phyloP scores from a whole-genome alignment of 2,329 filamentous ascomycete genomes.

The Tricladium varicosporioides region DNA sequence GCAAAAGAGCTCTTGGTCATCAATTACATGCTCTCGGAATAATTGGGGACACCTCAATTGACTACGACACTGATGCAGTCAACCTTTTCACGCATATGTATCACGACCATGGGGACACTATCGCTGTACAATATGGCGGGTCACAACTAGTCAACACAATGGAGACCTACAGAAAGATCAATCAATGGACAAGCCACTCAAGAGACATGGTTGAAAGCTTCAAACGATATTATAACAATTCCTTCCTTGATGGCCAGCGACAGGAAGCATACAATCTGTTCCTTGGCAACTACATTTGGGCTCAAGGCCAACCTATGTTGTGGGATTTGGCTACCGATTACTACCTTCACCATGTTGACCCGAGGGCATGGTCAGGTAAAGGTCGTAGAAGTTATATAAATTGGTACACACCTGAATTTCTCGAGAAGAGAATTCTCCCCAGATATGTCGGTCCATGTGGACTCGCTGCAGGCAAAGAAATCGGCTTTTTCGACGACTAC shows the following conservation, averaged over 20 bases:
- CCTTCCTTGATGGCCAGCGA: conserved; percentile 93
- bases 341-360: conserved; percentile 88
- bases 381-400: conserved; percentile 72
- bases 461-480: conserved; percentile 22
- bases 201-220: conserved; percentile 99
- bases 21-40: conserved; percentile 91
- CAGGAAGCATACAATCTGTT: conserved; percentile 99
- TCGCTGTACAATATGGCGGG: conserved; percentile 95
- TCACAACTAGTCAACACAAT: conserved; percentile 98
- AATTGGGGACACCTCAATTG: conserved; percentile 72
- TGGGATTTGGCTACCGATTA: conserved; percentile 97
- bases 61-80: conserved; percentile 93
- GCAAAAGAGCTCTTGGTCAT: conserved; percentile 86
- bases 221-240: conserved; percentile 98
- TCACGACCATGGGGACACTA: conserved; percentile 95
- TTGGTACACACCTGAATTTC: conserved; percentile 78
- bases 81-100: conserved; percentile 99
- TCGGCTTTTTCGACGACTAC: conserved; percentile 78
- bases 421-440: conserved; percentile 54
- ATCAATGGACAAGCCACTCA: conserved; percentile 97
- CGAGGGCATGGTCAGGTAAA: conserved; percentile 67
- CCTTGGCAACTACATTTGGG: conserved; percentile 90
- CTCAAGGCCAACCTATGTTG: conserved; percentile 85
- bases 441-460: conserved; percentile 21
- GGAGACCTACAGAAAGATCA: conserved; percentile 98